These are phyloP conservation scores for Ramalina peruviana DNA, from an alignment of 495 filamentous ascomycete genomes.

Conservation along the genomic window DNA sequence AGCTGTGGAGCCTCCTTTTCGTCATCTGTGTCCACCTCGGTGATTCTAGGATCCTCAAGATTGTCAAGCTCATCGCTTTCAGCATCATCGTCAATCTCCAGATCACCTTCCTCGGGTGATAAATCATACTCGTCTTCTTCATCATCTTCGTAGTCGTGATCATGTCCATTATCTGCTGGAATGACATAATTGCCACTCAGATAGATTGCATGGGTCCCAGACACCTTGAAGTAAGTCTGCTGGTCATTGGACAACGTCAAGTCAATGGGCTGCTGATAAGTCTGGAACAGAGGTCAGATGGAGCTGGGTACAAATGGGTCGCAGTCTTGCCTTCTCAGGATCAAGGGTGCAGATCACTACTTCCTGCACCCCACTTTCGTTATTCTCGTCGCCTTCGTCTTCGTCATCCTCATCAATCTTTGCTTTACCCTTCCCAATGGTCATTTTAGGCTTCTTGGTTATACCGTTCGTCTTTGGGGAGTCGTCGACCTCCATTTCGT, in stretches of 20 bases:
- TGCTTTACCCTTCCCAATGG: conserved; percentile 66
- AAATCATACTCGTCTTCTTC: conserved; percentile 67
- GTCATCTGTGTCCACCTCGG: conserved; percentile 74
- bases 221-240: conserved; percentile 77
- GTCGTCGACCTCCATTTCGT: conserved; percentile 46
- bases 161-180: conserved; percentile 36
- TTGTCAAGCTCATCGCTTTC: conserved; percentile 77
- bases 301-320: not conserved
- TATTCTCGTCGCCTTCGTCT: conserved; percentile 45
- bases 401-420: conserved; percentile 56
- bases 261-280: conserved; percentile 90
- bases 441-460: conserved; percentile 26
- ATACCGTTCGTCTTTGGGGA: conserved; percentile 47
- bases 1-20: conserved; percentile 62
- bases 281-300: conserved; percentile 37
- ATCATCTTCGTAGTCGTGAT: conserved; percentile 50
- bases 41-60: conserved; percentile 65
- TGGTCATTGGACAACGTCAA: conserved; percentile 78
- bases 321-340: conserved; percentile 50
- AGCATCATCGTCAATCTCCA: conserved; percentile 49
- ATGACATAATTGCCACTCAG: conserved; percentile 92
- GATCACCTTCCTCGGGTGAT: conserved; percentile 64
- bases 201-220: conserved; percentile 77
- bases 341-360: conserved; percentile 90
- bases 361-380: conserved; percentile 55